These are phyloP conservation scores for Paecilomyces sp. DNA, from an alignment of 2,329 filamentous ascomycete species.

Conservation along the genomic window DNA sequence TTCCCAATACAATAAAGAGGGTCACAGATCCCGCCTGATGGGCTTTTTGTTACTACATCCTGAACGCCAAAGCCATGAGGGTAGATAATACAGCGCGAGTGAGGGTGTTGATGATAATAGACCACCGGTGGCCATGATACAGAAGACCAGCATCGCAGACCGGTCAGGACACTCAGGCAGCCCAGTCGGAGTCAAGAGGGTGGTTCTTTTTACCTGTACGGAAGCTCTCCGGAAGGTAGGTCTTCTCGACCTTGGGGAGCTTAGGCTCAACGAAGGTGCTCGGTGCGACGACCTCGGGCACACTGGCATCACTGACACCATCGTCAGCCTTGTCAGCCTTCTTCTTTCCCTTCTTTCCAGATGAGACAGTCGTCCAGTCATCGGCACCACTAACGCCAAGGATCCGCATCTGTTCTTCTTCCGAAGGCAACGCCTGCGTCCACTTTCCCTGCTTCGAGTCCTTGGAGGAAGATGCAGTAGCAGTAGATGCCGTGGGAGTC, in stretches of 20 bases:
- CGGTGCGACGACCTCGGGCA: slow-evolving; percentile 23
- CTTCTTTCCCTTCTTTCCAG: slow-evolving; percentile 52
- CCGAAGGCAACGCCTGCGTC: slow-evolving; percentile 46
- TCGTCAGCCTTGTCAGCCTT: slow-evolving; percentile 34
- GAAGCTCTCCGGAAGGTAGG: slow-evolving; percentile 25
- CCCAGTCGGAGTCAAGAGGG: slow-evolving; percentile 40
- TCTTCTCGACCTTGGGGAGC: slow-evolving; percentile 23
- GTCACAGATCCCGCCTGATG: neutral
- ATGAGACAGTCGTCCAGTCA: slow-evolving; percentile 53
- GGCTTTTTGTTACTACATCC: slow-evolving; percentile 1
- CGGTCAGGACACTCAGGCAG: slow-evolving; percentile 18
- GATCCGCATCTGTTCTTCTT: slow-evolving; percentile 55
- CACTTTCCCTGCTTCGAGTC: slow-evolving; percentile 29
- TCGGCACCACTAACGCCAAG: slow-evolving; percentile 42
- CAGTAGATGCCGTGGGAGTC: slow-evolving; percentile 3
- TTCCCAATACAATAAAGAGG: neutral
- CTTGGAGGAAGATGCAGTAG: slow-evolving; percentile 1
- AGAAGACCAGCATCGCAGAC: neutral
- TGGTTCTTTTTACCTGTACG: slow-evolving; percentile 31
- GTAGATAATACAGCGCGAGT: slow-evolving; percentile 3
- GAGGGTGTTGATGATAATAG: neutral
- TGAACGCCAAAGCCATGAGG: slow-evolving; percentile 7
- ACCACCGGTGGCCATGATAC: slow-evolving; percentile 1
- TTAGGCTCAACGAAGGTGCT: slow-evolving; percentile 23
- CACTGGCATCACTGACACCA: slow-evolving; percentile 39